These are phyloP conservation scores for Fusarium sp. DNA, from an alignment of 2,329 filamentous ascomycete genomes.

Conservation along the genomic window DNA sequence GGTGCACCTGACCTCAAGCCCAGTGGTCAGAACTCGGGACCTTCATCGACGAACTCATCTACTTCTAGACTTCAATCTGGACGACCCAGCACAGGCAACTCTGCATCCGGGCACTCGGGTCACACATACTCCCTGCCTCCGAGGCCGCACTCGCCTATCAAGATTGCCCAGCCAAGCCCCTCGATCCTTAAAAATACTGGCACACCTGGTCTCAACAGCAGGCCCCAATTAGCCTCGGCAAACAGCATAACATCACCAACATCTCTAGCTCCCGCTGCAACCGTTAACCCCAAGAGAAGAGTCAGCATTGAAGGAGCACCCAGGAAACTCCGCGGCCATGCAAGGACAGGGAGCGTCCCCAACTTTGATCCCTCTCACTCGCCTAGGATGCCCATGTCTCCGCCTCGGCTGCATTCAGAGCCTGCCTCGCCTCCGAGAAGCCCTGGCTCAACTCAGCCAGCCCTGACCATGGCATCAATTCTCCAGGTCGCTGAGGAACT, in stretches of 20 bases:
- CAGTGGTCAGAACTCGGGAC: conserved; percentile 53
- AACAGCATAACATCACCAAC: conserved; percentile 52
- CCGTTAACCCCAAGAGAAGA: conserved; percentile 51
- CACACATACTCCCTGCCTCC: conserved; percentile 42
- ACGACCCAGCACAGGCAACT: conserved; percentile 53
- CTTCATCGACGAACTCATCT: conserved; percentile 60
- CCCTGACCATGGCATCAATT: conserved; percentile 66
- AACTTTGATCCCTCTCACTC: conserved; percentile 52
- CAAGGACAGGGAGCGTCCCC: conserved; percentile 55
- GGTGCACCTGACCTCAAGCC: conserved; percentile 63
- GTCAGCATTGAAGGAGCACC: conserved; percentile 58
- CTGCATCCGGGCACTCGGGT: conserved; percentile 32
- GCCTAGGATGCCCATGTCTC: conserved; percentile 49
- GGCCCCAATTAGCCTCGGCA: conserved; percentile 50
- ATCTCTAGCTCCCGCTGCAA: conserved; percentile 47
- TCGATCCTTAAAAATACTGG: conserved; percentile 37
- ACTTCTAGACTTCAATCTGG: conserved; percentile 56
- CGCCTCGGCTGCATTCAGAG: conserved; percentile 47
- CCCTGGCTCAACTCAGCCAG: conserved; percentile 46
- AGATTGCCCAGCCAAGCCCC: conserved; percentile 45
- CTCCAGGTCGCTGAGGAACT: conserved; percentile 68
- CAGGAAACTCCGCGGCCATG: conserved; percentile 51
- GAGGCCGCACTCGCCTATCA: conserved; percentile 65
- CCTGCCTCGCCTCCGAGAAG: conserved; percentile 52
- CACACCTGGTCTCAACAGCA: conserved; percentile 34